Conservation (phyloP, 2,329 filamentous ascomycete species). For the Neofusicoccum parvum region DNA sequence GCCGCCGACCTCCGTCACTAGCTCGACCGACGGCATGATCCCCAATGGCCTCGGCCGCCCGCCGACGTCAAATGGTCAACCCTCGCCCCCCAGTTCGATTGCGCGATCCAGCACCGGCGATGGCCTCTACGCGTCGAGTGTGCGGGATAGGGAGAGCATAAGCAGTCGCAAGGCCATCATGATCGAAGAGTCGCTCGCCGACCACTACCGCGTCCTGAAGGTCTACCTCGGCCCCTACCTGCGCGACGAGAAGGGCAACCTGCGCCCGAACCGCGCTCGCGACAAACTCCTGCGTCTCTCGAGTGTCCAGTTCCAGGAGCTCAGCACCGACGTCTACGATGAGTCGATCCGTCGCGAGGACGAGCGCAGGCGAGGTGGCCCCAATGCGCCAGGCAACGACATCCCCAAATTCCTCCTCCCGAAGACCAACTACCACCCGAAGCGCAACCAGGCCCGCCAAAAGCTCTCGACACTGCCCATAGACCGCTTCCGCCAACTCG, state of each 20-base stretch:
- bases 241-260: conserved; percentile 73
- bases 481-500: conserved; percentile 85
- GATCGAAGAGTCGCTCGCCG: conserved; percentile 70
- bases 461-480: conserved; percentile 88
- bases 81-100: conserved; percentile 87
- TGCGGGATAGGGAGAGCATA: conserved; percentile 56
- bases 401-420: conserved; percentile 69
- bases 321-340: conserved; percentile 97
- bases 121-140: conserved; percentile 57
- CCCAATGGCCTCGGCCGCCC: conserved; percentile 56
- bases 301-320: conserved; percentile 90
- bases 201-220: conserved; percentile 82
- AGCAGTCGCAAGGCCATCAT: conserved; percentile 61
- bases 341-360: conserved; percentile 87
- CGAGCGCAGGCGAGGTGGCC: conserved; percentile 49
- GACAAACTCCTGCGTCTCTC: conserved; percentile 93
- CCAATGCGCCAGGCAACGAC: conserved; percentile 49
- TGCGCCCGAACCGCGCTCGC: conserved; percentile 82
- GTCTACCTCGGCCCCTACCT: conserved; percentile 70
- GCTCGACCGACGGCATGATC: conserved; percentile 44
- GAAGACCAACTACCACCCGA: conserved; percentile 90
- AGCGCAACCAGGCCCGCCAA: conserved; percentile 95
- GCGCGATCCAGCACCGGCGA: conserved; percentile 83
- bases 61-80: conserved; percentile 46
- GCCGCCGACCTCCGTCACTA: conserved; percentile 40